Evolutionary conservation across 148 eudicot species (phyloP).

Genomic region (Bassia scoparia): DNA sequence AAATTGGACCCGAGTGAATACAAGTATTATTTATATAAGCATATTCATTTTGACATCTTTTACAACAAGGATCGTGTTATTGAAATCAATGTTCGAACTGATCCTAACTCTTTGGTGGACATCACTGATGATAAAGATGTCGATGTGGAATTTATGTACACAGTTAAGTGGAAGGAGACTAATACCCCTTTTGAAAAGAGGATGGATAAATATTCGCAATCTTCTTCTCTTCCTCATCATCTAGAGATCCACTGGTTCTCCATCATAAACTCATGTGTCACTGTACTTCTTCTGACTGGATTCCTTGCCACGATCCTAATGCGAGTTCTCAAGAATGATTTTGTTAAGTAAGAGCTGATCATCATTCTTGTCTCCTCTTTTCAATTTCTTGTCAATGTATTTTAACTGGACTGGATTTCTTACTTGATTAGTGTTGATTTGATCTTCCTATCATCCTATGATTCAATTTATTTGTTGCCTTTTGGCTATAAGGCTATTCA

Average conservation of each 20-base stretch:
- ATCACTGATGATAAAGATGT: slow-evolving; percentile 60
- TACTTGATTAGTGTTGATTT: slow-evolving; percentile 6
- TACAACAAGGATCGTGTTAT: slow-evolving; percentile 68
- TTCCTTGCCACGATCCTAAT: slow-evolving; percentile 67
- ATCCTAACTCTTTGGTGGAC: slow-evolving; percentile 56
- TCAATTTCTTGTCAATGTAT: not conserved
- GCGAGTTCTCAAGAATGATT: slow-evolving; percentile 69
- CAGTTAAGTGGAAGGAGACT: slow-evolving; percentile 62
- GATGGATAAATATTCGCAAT: slow-evolving; percentile 64
- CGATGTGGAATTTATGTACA: slow-evolving; percentile 56
- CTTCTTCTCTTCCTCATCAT: slow-evolving; percentile 62
- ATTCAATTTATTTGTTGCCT: not conserved
- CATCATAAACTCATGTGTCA: slow-evolving; percentile 62
- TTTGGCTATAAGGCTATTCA: not conserved
- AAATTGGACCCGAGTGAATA: slow-evolving; percentile 51
- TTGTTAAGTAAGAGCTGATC: slow-evolving; percentile 54
- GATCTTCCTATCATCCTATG: not conserved
- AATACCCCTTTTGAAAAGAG: slow-evolving; percentile 52
- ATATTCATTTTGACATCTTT: slow-evolving; percentile 59
- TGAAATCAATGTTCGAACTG: slow-evolving; percentile 57
- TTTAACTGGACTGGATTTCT: not conserved
- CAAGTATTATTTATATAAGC: slow-evolving; percentile 57
- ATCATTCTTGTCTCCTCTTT: not conserved
- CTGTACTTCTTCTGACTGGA: slow-evolving; percentile 58
- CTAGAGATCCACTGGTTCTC: slow-evolving; percentile 72